These are phyloP conservation scores for Trapa bicornis DNA, from an alignment of 345 rosid species.

Conservation along the genomic window DNA sequence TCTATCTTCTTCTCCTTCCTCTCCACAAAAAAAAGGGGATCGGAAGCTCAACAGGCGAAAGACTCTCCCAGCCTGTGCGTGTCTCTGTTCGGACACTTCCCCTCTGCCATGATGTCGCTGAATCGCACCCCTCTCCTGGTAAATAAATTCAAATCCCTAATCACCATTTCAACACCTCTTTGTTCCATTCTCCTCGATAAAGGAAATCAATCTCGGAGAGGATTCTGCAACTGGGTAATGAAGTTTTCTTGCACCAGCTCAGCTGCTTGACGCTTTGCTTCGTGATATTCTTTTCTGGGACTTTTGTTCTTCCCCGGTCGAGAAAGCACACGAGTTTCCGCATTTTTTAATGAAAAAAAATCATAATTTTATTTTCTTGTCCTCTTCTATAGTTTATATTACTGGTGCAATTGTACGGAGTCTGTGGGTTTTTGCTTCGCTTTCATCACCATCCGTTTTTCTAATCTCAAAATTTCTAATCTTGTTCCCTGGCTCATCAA, in stretches of 20 bases:
- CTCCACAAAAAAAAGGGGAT: neutral
- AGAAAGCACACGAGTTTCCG: neutral
- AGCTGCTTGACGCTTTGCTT: neutral
- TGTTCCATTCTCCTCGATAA: neutral
- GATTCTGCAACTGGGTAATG: slow-evolving; percentile 3
- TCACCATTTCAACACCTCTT: neutral
- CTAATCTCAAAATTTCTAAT: neutral
- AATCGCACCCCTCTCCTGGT: slow-evolving; percentile 14
- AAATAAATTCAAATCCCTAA: neutral
- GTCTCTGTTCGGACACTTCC: slow-evolving; percentile 8
- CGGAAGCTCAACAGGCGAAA: neutral
- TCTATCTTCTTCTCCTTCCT: slow-evolving; percentile 2
- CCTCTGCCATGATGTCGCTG: slow-evolving; percentile 13
- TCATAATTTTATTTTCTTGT: neutral
- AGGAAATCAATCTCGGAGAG: neutral
- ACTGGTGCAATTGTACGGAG: neutral
- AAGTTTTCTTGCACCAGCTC: neutral
- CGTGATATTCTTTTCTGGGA: neutral
- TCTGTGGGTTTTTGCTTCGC: neutral
- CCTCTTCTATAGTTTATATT: neutral
- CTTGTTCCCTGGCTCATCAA: neutral
- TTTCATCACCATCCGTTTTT: neutral
- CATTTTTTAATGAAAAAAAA: neutral
- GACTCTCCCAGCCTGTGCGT: neutral
- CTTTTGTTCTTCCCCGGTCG: neutral